Evolutionary conservation across 2,329 filamentous ascomycete species (phyloP).

Genomic region (Coniochaeta sp.): DNA sequence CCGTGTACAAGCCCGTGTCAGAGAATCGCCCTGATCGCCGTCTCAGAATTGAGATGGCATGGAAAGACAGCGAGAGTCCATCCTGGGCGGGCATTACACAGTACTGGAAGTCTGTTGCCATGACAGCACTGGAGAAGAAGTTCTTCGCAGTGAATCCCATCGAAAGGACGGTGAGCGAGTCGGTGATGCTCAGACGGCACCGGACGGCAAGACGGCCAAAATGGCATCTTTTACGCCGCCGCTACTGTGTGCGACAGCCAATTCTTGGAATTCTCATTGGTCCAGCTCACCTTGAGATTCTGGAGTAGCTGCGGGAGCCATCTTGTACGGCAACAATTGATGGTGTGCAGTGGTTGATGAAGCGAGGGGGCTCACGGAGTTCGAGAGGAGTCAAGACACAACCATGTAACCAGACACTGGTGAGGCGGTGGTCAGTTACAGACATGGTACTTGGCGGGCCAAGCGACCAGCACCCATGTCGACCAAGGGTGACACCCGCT

Average conservation of each 20-base stretch:
- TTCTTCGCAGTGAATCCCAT: too few species aligned
- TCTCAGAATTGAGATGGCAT: conserved; percentile 17
- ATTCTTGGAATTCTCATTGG: background rate
- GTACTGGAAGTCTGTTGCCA: background rate
- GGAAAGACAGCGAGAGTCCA: conserved; percentile 5
- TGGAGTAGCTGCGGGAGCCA: background rate
- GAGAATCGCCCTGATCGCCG: conserved; percentile 14
- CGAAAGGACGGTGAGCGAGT: too few species aligned
- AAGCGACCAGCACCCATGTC: background rate
- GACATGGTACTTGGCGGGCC: conserved; percentile 11
- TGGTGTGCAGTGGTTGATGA: background rate
- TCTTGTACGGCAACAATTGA: background rate
- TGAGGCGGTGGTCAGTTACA: conserved; percentile 16
- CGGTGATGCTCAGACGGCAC: background rate
- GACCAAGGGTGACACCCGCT: background rate
- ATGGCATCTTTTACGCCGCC: background rate
- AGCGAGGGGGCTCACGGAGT: background rate
- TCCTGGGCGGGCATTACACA: conserved; percentile 7
- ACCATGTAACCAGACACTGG: conserved; percentile 13
- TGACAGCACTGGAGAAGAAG: too few species aligned
- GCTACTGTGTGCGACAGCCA: background rate
- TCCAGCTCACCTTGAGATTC: background rate
- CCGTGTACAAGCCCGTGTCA: conserved; percentile 9
- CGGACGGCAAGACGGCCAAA: background rate
- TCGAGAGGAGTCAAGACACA: background rate